These are phyloP conservation scores for Psidium guajava DNA, from an alignment of 345 rosid genomes.

Conservation along the genomic window DNA sequence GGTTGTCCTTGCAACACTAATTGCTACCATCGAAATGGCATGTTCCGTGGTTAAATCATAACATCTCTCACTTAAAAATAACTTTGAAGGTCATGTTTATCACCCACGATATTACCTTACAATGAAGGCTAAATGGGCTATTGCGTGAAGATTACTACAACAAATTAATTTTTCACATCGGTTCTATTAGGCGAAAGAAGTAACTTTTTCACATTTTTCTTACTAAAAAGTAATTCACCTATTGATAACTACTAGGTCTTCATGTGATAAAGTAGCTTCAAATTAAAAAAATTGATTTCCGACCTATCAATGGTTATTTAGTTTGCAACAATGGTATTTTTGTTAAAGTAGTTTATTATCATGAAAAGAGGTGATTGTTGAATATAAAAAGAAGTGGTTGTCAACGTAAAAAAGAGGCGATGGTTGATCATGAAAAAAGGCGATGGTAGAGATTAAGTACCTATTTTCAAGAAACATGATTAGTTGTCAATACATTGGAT, in stretches of 20 bases:
- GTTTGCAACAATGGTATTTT: not conserved
- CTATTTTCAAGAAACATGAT: too few species aligned
- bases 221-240: not conserved
- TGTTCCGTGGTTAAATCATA: not conserved
- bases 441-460: too few species aligned
- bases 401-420: too few species aligned
- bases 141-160: not conserved
- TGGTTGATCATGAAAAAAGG: too few species aligned
- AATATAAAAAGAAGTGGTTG: too few species aligned
- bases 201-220: not conserved
- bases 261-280: not conserved
- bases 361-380: too few species aligned
- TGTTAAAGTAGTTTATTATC: too few species aligned
- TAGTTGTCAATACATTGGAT: too few species aligned
- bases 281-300: not conserved
- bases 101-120: fast-evolving
- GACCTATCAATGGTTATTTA: not conserved
- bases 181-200: not conserved
- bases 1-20: not conserved
- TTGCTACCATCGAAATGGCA: not conserved
- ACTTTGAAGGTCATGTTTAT: not conserved
- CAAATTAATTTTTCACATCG: not conserved
- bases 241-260: not conserved
- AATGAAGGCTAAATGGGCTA: not conserved
- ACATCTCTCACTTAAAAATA: not conserved